Percentiles rank a stretch among this genome's conserved stretches.
Evolutionary conservation across 2,329 filamentous ascomycete genomes (phyloP).

Genomic region (Sarocladium strictum): DNA sequence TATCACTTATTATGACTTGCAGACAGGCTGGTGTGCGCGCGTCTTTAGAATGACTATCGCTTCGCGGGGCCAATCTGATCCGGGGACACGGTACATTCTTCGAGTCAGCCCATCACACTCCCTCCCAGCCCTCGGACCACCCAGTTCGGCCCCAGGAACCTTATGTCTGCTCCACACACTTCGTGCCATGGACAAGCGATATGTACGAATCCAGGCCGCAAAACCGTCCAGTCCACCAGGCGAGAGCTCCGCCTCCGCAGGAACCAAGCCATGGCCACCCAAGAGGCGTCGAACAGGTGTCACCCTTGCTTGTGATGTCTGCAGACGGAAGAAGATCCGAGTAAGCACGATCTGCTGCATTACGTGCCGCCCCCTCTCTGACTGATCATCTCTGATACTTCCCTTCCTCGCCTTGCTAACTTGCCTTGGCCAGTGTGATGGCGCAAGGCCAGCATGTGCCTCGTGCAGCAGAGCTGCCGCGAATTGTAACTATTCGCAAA

Average conservation of each 20-base stretch:
- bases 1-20: too few species aligned
- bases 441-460: not conserved
- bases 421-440: not conserved
- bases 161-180: not conserved
- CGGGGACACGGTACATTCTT: too few species aligned
- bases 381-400: too few species aligned
- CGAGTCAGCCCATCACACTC: too few species aligned
- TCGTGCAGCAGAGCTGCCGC: not conserved
- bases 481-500: not conserved
- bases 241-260: not conserved
- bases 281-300: not conserved
- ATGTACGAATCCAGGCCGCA: not conserved
- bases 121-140: too few species aligned
- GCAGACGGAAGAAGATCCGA: slow-evolving; percentile 1
- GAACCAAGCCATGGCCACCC: not conserved
- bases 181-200: not conserved
- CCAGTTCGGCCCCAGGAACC: not conserved
- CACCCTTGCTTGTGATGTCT: not conserved
- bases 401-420: not conserved
- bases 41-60: too few species aligned
- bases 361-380: too few species aligned
- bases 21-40: too few species aligned
- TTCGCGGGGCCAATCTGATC: too few species aligned
- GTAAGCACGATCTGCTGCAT: not conserved
- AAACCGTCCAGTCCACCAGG: not conserved